A percentile compares a stretch with the other conserved stretches of the same genome.
phyloP scores from a whole-genome alignment of 495 filamentous ascomycete species.

The Daldinia vernicosa region DNA sequence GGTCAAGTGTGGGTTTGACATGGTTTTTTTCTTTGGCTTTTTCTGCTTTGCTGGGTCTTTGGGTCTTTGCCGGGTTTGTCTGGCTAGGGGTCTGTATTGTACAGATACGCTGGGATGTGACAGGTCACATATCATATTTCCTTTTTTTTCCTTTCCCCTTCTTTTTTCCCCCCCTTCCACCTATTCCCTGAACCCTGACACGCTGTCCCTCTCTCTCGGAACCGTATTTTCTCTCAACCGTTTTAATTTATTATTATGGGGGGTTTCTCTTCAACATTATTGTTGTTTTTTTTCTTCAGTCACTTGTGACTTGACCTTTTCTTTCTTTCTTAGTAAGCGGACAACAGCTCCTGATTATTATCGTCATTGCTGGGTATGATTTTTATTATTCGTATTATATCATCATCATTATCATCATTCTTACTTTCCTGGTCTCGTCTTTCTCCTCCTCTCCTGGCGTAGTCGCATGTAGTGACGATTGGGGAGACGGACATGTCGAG shows the following conservation, averaged over 20 bases:
- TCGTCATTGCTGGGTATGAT: not conserved
- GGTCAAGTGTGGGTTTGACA: conserved; percentile 26
- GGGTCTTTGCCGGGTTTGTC: not conserved
- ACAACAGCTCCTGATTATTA: not conserved
- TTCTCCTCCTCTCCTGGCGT: not conserved
- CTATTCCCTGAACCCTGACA: conserved; percentile 10
- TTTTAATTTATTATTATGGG: conserved; percentile 12
- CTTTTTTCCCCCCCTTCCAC: not conserved
- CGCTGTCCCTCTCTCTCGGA: conserved; percentile 14
- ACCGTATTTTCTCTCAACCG: conserved; percentile 6
- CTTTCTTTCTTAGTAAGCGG: conserved; percentile 2
- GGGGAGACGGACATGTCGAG: not conserved
- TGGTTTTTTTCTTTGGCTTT: conserved; percentile 6
- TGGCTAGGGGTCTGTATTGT: conserved; percentile 19
- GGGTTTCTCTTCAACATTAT: conserved; percentile 4
- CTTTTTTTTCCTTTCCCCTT: conserved; percentile 4
- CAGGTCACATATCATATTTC: conserved; percentile 35
- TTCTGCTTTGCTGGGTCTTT: conserved; percentile 4
- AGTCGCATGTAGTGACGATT: not conserved
- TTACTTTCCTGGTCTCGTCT: not conserved
- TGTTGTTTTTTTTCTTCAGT: conserved; percentile 8
- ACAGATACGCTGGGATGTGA: conserved; percentile 31
- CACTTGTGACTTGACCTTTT: conserved; percentile 20
- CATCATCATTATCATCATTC: not conserved
- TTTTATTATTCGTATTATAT: not conserved